phyloP scores from a whole-genome alignment of 2,329 filamentous ascomycete species.

The Rosellinia necatrix region DNA sequence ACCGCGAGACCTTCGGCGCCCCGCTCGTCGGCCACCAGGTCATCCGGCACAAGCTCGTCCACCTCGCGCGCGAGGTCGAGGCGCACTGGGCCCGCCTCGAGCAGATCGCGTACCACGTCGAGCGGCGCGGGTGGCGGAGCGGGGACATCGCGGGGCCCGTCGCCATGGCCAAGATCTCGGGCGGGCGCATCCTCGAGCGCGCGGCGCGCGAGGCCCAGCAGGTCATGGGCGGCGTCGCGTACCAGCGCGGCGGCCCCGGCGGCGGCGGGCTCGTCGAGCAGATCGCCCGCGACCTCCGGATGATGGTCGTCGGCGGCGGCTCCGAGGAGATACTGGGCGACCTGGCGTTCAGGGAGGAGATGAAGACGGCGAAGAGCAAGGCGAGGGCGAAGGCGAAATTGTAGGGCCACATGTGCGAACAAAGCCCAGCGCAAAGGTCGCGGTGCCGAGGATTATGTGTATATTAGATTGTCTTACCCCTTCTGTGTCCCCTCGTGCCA shows the following conservation, averaged over 20 bases:
- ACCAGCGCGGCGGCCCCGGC: conserved; percentile 49
- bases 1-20: conserved; percentile 59
- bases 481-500: too few relatives aligned
- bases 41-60: conserved; percentile 60
- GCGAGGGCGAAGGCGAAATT: conserved; percentile 22
- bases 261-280: conserved; percentile 53
- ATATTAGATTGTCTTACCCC: too few relatives aligned
- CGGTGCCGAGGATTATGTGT: too few relatives aligned
- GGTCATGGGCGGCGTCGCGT: conserved; percentile 54
- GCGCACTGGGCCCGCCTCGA: conserved; percentile 63
- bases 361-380: conserved; percentile 26
- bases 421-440: too few relatives aligned
- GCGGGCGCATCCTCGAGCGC: conserved; percentile 51
- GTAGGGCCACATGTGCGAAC: neutral
- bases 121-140: conserved; percentile 38
- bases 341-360: conserved; percentile 51
- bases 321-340: conserved; percentile 56
- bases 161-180: conserved; percentile 48
- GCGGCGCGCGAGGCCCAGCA: conserved; percentile 55
- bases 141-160: conserved; percentile 37
- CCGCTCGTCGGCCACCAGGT: conserved; percentile 59
- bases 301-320: conserved; percentile 56
- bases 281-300: conserved; percentile 53
- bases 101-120: conserved; percentile 59
- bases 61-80: conserved; percentile 60